Evolutionary conservation across 768 basidiomycete genomes (phyloP).

Genomic region (Chalciporus sphaerocephalus): DNA sequence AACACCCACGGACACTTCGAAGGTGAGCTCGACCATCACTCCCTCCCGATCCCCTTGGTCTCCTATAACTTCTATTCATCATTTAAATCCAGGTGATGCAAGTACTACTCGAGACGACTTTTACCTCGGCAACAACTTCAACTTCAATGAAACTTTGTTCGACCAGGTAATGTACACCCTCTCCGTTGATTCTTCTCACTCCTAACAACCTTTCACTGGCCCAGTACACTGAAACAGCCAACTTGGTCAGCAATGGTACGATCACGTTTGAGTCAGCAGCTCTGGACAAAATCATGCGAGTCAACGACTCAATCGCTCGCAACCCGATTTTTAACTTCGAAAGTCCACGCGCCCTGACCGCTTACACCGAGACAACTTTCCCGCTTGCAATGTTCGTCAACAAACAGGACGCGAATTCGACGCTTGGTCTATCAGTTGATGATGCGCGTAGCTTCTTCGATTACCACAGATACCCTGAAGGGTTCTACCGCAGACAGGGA

Average conservation of each 20-base stretch:
- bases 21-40: constrained; percentile 4
- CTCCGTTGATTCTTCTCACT: neutral
- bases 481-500: constrained; percentile 16
- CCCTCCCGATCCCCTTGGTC: neutral
- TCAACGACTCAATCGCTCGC: constrained; percentile 24
- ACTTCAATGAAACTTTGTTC: constrained; percentile 26
- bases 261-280: constrained; percentile 21
- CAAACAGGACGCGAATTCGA: constrained; percentile 19
- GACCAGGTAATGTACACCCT: constrained; percentile 6
- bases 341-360: constrained; percentile 17
- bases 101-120: constrained; percentile 24
- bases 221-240: constrained; percentile 16
- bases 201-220: neutral
- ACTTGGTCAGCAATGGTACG: constrained; percentile 16
- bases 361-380: constrained; percentile 21
- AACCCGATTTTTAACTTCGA: constrained; percentile 24
- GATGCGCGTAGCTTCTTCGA: constrained; percentile 21
- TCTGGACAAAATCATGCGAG: constrained; percentile 20
- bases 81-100: constrained; percentile 15
- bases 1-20: constrained; percentile 24
- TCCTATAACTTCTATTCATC: neutral
- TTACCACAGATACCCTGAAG: constrained; percentile 14
- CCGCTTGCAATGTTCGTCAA: constrained; percentile 24
- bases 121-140: constrained; percentile 25
- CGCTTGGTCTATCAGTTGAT: constrained; percentile 12